Evolutionary conservation across 2,329 filamentous ascomycete genomes (phyloP).

Genomic region (Knufia fluminis): DNA sequence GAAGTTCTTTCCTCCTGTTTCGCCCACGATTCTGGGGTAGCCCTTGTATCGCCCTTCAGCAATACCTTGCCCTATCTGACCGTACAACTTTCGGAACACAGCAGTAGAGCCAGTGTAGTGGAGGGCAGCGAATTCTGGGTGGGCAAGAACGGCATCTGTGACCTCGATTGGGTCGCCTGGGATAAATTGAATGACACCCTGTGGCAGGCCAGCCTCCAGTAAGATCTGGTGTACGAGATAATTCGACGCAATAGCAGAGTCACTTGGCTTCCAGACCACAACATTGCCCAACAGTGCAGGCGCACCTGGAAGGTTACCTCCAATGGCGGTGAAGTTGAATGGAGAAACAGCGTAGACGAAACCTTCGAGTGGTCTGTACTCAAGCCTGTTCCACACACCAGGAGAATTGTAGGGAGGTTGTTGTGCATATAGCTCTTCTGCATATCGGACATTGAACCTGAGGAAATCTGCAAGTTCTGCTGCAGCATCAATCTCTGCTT

Average conservation of each 20-base stretch:
- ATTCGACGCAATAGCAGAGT: conserved; percentile 70
- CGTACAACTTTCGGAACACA: conserved; percentile 75
- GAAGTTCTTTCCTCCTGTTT: conserved; percentile 83
- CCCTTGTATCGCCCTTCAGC: conserved; percentile 65
- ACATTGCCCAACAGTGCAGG: conserved; percentile 83
- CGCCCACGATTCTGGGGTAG: conserved; percentile 73
- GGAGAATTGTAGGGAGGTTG: conserved; percentile 77
- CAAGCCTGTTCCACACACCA: conserved; percentile 80
- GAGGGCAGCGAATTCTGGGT: conserved; percentile 68
- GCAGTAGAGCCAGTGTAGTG: conserved; percentile 84
- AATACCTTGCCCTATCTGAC: conserved; percentile 70
- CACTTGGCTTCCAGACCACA: conserved; percentile 83
- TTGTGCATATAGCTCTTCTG: conserved; percentile 78
- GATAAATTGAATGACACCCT: conserved; percentile 78
- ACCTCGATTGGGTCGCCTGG: conserved; percentile 73
- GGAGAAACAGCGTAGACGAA: conserved; percentile 84
- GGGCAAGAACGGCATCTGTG: conserved; percentile 61
- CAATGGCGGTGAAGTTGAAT: conserved; percentile 94
- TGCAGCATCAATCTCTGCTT: conserved; percentile 95
- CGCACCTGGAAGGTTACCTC: conserved; percentile 66
- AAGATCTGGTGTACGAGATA: conserved; percentile 79
- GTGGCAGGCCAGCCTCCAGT: conserved; percentile 75
- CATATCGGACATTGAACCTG: conserved; percentile 88
- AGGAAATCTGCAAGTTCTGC: conserved; percentile 90
- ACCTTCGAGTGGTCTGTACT: conserved; percentile 76